phyloP scores from a whole-genome alignment of 2,329 filamentous ascomycete species.

The Tolypocladium capitatum region DNA sequence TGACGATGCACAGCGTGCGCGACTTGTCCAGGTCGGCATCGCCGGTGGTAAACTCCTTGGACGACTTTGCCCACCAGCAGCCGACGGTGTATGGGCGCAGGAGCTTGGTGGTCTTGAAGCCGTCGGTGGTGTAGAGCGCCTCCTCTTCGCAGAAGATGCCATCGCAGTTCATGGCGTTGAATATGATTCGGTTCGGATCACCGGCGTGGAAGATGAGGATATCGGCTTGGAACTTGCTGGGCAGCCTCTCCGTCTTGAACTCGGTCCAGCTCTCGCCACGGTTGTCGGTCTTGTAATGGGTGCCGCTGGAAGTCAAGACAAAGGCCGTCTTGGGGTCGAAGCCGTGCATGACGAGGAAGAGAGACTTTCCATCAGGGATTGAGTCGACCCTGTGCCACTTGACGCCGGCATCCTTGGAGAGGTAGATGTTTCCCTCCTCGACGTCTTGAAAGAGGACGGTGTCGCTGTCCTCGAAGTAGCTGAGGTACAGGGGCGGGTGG shows the following conservation, averaged over 20 bases:
- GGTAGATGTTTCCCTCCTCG: constrained; percentile 51
- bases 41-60: constrained; percentile 59
- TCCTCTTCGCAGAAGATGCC: constrained; percentile 50
- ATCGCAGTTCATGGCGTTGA: constrained; percentile 60
- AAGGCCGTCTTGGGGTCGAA: constrained; percentile 71
- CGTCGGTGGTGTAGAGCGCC: constrained; percentile 67
- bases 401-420: constrained; percentile 69
- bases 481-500: constrained; percentile 52
- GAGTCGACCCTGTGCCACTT: constrained; percentile 57
- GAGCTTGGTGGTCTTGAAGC: constrained; percentile 58
- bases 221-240: constrained; percentile 36
- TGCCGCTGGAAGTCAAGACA: constrained; percentile 53
- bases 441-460: constrained; percentile 63
- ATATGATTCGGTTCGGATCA: constrained; percentile 75
- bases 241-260: constrained; percentile 51
- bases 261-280: constrained; percentile 67
- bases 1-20: constrained; percentile 68
- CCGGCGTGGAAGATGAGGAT: constrained; percentile 66
- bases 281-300: constrained; percentile 76
- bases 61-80: constrained; percentile 79
- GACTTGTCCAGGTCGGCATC: constrained; percentile 50
- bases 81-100: constrained; percentile 57
- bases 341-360: constrained; percentile 60
- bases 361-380: constrained; percentile 48
- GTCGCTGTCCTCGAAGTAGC: constrained; percentile 87